These are phyloP conservation scores for Otatea glauca DNA, from an alignment of 176 grass and related monocot species.

Conservation along the genomic window DNA sequence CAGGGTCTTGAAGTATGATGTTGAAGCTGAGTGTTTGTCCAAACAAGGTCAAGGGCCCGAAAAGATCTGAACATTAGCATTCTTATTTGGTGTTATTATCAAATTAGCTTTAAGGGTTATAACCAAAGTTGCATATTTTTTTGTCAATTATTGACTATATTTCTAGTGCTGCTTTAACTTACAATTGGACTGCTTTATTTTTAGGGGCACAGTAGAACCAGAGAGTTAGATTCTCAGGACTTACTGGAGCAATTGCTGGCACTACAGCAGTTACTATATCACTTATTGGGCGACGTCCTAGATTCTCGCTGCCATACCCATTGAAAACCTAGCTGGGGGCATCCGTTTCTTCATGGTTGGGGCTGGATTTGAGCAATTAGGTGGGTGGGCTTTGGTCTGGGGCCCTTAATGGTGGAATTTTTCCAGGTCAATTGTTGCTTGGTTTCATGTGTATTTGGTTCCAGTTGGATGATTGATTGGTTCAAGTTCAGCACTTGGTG, in stretches of 20 bases:
- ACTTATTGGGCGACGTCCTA: conserved; percentile 66
- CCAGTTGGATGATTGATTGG: background rate
- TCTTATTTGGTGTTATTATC: background rate
- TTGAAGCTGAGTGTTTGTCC: conserved; percentile 90
- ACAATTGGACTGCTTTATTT: conserved; percentile 27
- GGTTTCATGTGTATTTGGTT: background rate
- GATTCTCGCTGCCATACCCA: conserved; percentile 4
- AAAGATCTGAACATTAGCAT: conserved; percentile 64
- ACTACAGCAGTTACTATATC: conserved; percentile 92
- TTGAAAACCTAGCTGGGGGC: conserved; percentile 41
- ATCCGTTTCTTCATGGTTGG: background rate
- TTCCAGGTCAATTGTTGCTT: background rate
- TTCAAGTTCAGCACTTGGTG: background rate
- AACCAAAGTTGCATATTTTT: background rate
- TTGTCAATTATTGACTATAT: conserved; percentile 24
- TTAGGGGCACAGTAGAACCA: conserved; percentile 92
- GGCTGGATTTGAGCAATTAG: conserved; percentile 2
- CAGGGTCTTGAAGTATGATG: conserved; percentile 90
- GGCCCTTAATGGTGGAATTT: background rate
- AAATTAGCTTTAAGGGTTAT: background rate
- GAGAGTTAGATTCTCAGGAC: conserved; percentile 82
- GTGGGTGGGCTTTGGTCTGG: background rate
- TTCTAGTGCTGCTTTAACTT: background rate
- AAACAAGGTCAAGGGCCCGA: conserved; percentile 85
- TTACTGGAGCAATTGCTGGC: conserved; percentile 92